Base-by-base conservation (phyloP, 2,329 filamentous ascomycete genomes). In the Colletotrichum noveboracense region DNA sequence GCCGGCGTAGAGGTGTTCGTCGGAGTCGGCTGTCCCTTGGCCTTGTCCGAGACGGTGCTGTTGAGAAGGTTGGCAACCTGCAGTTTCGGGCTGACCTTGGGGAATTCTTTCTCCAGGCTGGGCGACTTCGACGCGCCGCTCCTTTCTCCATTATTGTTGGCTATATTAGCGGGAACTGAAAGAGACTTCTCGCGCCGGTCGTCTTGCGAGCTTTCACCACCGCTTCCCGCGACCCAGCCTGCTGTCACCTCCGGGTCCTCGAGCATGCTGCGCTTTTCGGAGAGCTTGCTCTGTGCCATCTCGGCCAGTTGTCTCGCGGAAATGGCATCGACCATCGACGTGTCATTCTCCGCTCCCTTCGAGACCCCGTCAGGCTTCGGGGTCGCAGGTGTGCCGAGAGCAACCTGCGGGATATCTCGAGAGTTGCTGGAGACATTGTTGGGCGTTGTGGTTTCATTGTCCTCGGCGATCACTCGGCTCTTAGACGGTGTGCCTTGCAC, bases 11-110 rank as follows among this genome's bases (percentile, higher is more conserved):
- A 24, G n/a, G 21, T 21, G 18, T 13, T 28, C 16, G 32, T 8
- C 10, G 52, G 28, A n/a, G 48, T 28, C 6, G 24, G 2, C 14
- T 43, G 24, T 36, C 38, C 34, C 32, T 52, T 16, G 21, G 28
- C 24, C 16, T 68, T 73, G 16, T 68, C 70, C 5, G 64, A 28
- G 5, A 18, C 34, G 13, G 36, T 26, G 56, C 36, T 58, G 43
- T 73, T 75, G 18, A 75, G 64, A 5, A 75, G 32, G 32, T 75
- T 32, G 43, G 73, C 56, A 12, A 75, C 34, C 21, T 75, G 70
- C 24, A 75, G 9, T 21, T 64, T 67, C 24, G 70, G 73, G 30
- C 64, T 75, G 28, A 60, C 18, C 5, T 58, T 65, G n/a, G 69
- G 26, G 6, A 26, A 48, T 64, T 68, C 70, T 18, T 36, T 65